Base-by-base conservation (phyloP, 441 rosid species). In the Pelargonium fulgidum region DNA sequence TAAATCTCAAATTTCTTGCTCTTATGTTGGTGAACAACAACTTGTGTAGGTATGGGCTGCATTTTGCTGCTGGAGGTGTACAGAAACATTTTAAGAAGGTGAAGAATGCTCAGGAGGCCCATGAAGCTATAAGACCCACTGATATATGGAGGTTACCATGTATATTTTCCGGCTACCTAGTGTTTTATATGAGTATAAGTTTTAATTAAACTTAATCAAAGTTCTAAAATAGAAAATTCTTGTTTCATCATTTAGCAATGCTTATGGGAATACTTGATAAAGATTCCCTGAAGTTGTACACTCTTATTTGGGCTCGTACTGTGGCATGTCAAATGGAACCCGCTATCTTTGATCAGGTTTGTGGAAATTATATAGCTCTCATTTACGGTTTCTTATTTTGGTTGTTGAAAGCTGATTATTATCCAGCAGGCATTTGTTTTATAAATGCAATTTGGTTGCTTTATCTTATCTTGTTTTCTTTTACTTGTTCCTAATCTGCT, bases 91-190 rank as follows among this genome's bases (percentile, higher is more conserved):
- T 86, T 78, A 94, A 86, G 83, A 94, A 89, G 83, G 97, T 94
- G 75, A 94, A 94, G 82, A 94, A 94, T 81, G 89, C 98, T 78
- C 98, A 90, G 79, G 99, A 94, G 83, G 97, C 99, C 71, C 99
- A 94, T 79, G 99, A 94, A 87, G 99, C 99, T 77, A 87, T 94
- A 75, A 85, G 98, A 79, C 99, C 99, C 71, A 94, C 99, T 50
- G 80, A 84, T 81, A 78, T 90, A 68, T 77, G 78, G 82, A 81
- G 89, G 73, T 81, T 89, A 69, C 99, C 99, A 48, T 89, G 99
- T 94, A 87, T 76, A 77, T 69, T 48, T 67, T 67, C 70, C 4
- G 45, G 70, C 26, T 71, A 71, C 24, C 68, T 74, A 66, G 70
- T 48, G 39, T n/a, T 17, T 74, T 45, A 10, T 24, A 39, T 17